Percentiles rank a stretch among this genome's conserved stretches.
Conservation (phyloP, 2,329 filamentous ascomycete species). For the Exophiala sideris region DNA sequence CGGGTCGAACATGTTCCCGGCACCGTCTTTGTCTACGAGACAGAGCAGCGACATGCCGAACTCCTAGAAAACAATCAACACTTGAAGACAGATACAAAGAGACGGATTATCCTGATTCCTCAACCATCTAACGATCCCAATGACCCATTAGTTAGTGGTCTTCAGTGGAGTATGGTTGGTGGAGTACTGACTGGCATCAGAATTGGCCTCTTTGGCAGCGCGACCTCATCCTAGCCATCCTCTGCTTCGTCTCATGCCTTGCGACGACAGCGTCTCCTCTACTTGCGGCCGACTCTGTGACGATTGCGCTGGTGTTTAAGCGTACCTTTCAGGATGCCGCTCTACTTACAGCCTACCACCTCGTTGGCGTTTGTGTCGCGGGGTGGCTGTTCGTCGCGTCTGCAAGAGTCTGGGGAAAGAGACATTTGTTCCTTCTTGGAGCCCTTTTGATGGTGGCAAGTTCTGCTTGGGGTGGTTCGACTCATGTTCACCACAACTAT, state of each 20-base stretch:
- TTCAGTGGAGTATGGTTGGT: neutral
- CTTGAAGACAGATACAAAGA: conserved; percentile 70
- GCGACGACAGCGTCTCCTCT: conserved; percentile 81
- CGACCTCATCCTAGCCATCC: conserved; percentile 72
- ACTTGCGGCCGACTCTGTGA: conserved; percentile 82
- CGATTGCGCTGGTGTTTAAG: conserved; percentile 64
- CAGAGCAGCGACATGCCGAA: conserved; percentile 22
- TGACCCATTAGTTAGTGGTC: conserved; percentile 68
- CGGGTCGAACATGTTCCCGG: conserved; percentile 26
- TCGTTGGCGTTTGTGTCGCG: conserved; percentile 76
- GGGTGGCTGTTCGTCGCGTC: conserved; percentile 84
- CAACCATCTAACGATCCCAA: conserved; percentile 90
- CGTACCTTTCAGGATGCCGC: conserved; percentile 71
- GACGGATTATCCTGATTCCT: conserved; percentile 77
- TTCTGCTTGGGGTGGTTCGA: conserved; percentile 72
- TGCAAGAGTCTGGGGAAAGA: conserved; percentile 86
- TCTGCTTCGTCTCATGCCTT: conserved; percentile 78
- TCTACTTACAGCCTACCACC: conserved; percentile 79
- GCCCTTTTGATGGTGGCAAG: conserved; percentile 69
- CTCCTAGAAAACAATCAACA: conserved; percentile 35
- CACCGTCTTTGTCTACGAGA: conserved; percentile 28
- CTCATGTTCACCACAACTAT: conserved; percentile 60
- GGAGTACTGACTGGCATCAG: conserved; percentile 37
- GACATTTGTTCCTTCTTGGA: conserved; percentile 80
- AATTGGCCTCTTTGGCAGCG: conserved; percentile 86